Evolutionary conservation across 1,284 basidiomycete genomes (phyloP), one percentile per base, ranked within the genome.

Genomic region (Sporisorium scitamineum): DNA sequence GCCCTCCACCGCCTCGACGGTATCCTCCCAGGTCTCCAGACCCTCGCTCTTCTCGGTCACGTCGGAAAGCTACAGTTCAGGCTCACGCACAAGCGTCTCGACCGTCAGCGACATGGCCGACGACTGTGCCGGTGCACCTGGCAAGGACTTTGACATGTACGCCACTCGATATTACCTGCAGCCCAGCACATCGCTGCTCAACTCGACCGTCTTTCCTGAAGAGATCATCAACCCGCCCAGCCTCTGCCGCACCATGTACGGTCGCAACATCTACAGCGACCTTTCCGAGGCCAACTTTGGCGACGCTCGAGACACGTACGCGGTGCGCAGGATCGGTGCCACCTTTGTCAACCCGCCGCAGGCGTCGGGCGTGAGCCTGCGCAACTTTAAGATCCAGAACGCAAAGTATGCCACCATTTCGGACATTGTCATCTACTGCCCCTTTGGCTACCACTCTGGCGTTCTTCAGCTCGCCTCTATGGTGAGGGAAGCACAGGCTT

Each of bases 381-480:
- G 83, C 60, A 83, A 82, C 64, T 85, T 84, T 60, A 69, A 68
- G 57, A 78, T 79, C 24, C 80, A 88, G 86, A 83, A 87, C 88
- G 87, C 89, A 80, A 94, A 95, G 79, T 95, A 94, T 82, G 91
- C 93, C 0, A 92, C 93, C 2, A 88, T 97, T 42, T 94, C 93
- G 53, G 94, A 97, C 84, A 90, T 97, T 70, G 90, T 95, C 69
- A 87, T 96, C 52, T 96, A 95, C 86, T 92, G 80, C 47, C 83
- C 84, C 31, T 70, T 70, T 20, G 81, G 84, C 45, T 61, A 79
- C 13, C 80, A 82, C 32, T 54, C 76, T 10, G 80, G 77, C 39
- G 79, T 67, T 5, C 54, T 82, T 24, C 62, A 61, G 18, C 65
- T 81, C 5, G 83, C 83, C 47, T 66, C 70, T 34, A 78, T 76